A percentile compares a stretch with the other conserved stretches of the same genome.
Conservation (phyloP, 495 filamentous ascomycete species). For the Aspergillus saccharolyticus region DNA sequence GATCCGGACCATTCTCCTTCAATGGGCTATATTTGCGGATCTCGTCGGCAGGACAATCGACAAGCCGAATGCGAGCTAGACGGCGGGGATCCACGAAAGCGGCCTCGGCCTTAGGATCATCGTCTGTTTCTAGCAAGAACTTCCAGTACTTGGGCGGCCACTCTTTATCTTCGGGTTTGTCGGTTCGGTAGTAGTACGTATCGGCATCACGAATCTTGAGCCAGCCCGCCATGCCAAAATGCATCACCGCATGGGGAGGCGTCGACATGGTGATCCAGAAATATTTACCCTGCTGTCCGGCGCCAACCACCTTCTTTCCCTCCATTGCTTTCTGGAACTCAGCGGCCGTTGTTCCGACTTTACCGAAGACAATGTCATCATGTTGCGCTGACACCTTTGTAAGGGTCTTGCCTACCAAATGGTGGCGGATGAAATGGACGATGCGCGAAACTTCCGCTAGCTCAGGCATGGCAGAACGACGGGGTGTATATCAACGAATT, state of each 20-base stretch:
- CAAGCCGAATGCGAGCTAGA: constrained; percentile 70
- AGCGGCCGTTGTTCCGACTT: constrained; percentile 70
- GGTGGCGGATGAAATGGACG: constrained; percentile 73
- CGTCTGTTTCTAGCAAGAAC: constrained; percentile 65
- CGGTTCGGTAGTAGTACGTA: constrained; percentile 70
- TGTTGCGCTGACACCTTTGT: constrained; percentile 63
- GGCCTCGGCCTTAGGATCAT: constrained; percentile 57
- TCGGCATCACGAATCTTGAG: constrained; percentile 73
- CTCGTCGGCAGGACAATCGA: constrained; percentile 69
- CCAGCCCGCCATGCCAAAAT: constrained; percentile 90
- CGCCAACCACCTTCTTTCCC: constrained; percentile 70
- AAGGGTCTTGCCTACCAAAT: constrained; percentile 79
- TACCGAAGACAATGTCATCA: constrained; percentile 80
- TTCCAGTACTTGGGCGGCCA: constrained; percentile 95
- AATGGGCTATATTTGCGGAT: constrained; percentile 77
- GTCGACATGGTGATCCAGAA: constrained; percentile 77
- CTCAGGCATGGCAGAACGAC: constrained; percentile 61
- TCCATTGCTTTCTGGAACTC: constrained; percentile 67
- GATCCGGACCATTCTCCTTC: constrained; percentile 89
- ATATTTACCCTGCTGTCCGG: constrained; percentile 89
- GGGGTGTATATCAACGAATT: neutral
- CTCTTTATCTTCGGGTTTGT: constrained; percentile 51
- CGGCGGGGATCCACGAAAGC: constrained; percentile 81
- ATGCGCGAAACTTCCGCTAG: constrained; percentile 83
- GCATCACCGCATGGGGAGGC: constrained; percentile 83